Conservation (phyloP, 208 protist species). For the Entamoeba histolytica region DNA sequence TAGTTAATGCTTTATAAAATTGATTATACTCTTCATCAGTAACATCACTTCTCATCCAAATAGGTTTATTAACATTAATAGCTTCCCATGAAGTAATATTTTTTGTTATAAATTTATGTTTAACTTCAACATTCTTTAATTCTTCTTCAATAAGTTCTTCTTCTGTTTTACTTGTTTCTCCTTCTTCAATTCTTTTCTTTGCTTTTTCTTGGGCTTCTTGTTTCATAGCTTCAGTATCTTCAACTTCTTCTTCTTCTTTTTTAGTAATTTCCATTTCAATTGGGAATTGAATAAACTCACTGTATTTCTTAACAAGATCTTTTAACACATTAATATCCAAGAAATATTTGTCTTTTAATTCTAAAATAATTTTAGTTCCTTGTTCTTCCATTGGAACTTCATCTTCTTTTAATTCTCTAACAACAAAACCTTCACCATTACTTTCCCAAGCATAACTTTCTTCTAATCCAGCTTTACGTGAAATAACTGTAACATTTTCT, state of each 20-base stretch:
- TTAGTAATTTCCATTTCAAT: slow-evolving; percentile 50
- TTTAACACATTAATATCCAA: slow-evolving; percentile 48
- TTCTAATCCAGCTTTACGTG: slow-evolving; percentile 71
- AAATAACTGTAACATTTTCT: slow-evolving; percentile 72
- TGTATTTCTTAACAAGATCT: slow-evolving; percentile 79
- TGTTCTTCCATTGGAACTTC: background rate
- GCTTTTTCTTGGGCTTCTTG: background rate
- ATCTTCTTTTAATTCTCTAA: background rate
- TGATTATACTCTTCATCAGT: slow-evolving; percentile 83
- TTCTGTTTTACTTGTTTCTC: background rate
- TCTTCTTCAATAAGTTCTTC: background rate
- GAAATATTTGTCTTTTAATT: background rate
- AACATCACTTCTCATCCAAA: slow-evolving; percentile 82
- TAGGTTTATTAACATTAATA: slow-evolving; percentile 87
- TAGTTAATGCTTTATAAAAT: slow-evolving; percentile 91
- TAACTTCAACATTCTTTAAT: background rate
- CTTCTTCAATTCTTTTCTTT: background rate
- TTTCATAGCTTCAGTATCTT: slow-evolving; percentile 8
- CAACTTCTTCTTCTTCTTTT: slow-evolving; percentile 40
- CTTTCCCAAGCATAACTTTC: slow-evolving; percentile 86
- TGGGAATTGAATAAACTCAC: slow-evolving; percentile 91
- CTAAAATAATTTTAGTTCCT: background rate
- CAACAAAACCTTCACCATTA: slow-evolving; percentile 2
- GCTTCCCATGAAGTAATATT: slow-evolving; percentile 62
- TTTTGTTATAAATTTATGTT: slow-evolving; percentile 32